Conservation (phyloP, 164 flowering plant species). For the Sedum album region DNA sequence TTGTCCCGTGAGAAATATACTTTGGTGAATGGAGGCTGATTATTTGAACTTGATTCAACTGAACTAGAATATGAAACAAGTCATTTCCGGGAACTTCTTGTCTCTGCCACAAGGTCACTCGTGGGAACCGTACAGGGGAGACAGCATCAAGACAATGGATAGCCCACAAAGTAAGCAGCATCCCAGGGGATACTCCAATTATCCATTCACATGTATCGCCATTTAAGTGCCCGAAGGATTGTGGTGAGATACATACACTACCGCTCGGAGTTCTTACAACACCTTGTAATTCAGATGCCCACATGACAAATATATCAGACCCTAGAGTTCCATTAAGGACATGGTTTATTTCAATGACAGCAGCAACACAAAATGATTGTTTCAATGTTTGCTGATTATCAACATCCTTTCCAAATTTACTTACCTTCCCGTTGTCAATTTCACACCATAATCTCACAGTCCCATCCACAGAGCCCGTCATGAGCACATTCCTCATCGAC, state of each 20-base stretch:
- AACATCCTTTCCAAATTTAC: constrained; percentile 35
- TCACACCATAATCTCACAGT: constrained; percentile 89
- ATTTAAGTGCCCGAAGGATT: constrained; percentile 24
- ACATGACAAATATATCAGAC: constrained; percentile 39
- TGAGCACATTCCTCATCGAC: constrained; percentile 38
- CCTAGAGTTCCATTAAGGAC: constrained; percentile 55
- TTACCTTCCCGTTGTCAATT: constrained; percentile 52
- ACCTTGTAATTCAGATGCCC: constrained; percentile 56
- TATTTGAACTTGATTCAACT: constrained; percentile 13
- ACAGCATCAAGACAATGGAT: constrained; percentile 85
- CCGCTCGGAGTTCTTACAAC: constrained; percentile 18
- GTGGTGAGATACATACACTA: constrained; percentile 18
- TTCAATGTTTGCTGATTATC: constrained; percentile 30
- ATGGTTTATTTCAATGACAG: constrained; percentile 70
- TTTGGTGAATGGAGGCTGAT: constrained; percentile 32
- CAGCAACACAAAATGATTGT: constrained; percentile 54
- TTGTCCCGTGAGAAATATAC: constrained; percentile 41
- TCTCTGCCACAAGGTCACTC: constrained; percentile 77
- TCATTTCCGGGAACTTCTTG: constrained; percentile 26
- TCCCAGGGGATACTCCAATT: constrained; percentile 60
- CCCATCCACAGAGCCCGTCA: constrained; percentile 91
- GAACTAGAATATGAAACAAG: constrained; percentile 11
- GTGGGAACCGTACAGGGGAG: constrained; percentile 73
- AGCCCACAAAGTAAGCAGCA: constrained; percentile 60
- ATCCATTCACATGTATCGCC: constrained; percentile 82